Base-by-base conservation (phyloP, 2,329 filamentous ascomycete species). In the Nemania sp. region DNA sequence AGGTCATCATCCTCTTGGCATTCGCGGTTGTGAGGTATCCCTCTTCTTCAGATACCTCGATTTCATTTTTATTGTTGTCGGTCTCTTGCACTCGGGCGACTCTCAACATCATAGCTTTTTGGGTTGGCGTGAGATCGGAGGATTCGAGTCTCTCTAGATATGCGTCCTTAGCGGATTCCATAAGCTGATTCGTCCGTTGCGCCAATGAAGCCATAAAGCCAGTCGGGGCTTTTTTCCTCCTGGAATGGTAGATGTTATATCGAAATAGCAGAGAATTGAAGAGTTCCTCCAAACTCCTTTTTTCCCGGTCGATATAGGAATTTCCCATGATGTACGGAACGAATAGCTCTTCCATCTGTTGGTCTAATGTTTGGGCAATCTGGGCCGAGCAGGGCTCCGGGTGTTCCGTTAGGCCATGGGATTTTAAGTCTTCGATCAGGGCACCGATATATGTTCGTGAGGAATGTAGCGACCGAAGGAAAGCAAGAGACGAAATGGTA, bases 1-100 rank as follows among this genome's bases (percentile, higher is more conserved):
- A 99, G 78, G 93, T 97, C 68, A 99, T 87, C 94, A 99, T 99
- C 65, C 96, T 89, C 82, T 98, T 98, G n/a, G 94, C 93, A 78
- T 92, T 94, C n/a, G 89, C 85, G 4, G 97, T 85, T 73, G 90
- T 95, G 27, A 98, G 83, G 64, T 89, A 86, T 38, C 96, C 96
- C 76, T 99, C 95, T 76, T 95, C 90, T 67, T 98, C 96, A 0
- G 91, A 90, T 35, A 98, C 92, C 77, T 97, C 94, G 66, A 97
- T 93, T 60, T 97, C 94, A 73, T 92, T 91, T 79, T 93, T 92
- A 75, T 91, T 90, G 64, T 89, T 89, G 71, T 87, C 89, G 69
- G 90, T 90, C 57, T 92, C 89, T 70, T 94, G 90, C 58, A 98
- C 83, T 20, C 94, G 94, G 68, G 95, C 96, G 69, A 99, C 91